Conservation (phyloP, 345 rosid genomes). For the Dipteronia sinensis region DNA sequence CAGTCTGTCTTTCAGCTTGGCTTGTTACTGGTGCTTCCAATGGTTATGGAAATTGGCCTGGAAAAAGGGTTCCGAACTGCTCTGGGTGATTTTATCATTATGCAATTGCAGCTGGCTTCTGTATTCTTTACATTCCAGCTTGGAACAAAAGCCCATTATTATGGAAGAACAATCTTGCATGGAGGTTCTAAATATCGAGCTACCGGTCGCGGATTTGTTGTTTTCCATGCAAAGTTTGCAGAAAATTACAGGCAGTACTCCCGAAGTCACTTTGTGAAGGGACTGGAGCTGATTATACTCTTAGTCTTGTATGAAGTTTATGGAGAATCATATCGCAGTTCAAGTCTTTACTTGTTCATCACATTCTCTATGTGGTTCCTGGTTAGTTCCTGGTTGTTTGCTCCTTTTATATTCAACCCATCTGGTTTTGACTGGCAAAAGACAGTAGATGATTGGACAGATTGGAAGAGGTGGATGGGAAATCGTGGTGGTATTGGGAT, state of each 20-base stretch:
- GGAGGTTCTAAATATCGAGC: conserved; percentile 90
- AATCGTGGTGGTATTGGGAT: conserved; percentile 94
- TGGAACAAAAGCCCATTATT: conserved; percentile 92
- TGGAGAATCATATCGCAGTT: conserved; percentile 74
- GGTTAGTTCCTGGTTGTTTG: conserved; percentile 92
- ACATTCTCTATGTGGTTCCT: conserved; percentile 94
- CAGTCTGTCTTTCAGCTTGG: conserved; percentile 90
- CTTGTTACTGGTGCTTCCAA: conserved; percentile 77
- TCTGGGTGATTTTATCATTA: conserved; percentile 82
- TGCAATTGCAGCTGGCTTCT: conserved; percentile 96
- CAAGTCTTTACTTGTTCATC: conserved; percentile 66
- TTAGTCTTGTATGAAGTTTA: conserved; percentile 70
- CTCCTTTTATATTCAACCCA: conserved; percentile 91
- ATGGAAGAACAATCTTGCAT: conserved; percentile 90
- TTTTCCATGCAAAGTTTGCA: conserved; percentile 87
- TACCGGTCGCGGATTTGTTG: conserved; percentile 89
- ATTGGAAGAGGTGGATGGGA: conserved; percentile 99
- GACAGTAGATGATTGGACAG: conserved; percentile 94
- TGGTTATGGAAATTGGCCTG: conserved; percentile 95
- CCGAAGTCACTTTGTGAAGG: conserved; percentile 93
- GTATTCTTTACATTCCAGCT: conserved; percentile 97
- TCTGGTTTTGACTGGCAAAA: conserved; percentile 99
- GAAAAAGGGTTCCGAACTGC: conserved; percentile 94
- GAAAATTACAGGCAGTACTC: conserved; percentile 89
- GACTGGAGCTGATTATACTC: conserved; percentile 74